Evolutionary conservation across 1,284 basidiomycete species (phyloP).

Genomic region (Porodaedalea pini): DNA sequence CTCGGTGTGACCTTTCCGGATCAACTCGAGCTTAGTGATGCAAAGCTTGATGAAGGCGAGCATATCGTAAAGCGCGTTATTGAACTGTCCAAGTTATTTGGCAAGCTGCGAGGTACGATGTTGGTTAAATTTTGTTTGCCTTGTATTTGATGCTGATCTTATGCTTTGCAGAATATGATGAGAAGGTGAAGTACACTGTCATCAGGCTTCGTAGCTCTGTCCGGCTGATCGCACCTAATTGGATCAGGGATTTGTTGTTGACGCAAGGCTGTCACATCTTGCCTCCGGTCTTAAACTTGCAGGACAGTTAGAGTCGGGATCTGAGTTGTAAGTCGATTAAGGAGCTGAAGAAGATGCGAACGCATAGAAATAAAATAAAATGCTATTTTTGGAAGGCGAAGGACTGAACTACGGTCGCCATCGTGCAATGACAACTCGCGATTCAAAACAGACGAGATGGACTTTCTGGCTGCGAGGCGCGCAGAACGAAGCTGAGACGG

Average conservation of each 20-base stretch:
- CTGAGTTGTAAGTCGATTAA: no score
- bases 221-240: not conserved
- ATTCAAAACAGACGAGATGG: no score
- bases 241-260: conserved; percentile 66
- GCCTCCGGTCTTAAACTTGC: conserved; percentile 47
- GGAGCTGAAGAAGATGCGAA: no score
- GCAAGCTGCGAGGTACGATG: conserved; percentile 59
- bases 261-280: conserved; percentile 72
- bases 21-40: conserved; percentile 53
- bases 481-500: no score
- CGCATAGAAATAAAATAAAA: no score
- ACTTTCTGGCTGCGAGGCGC: no score
- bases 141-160: not conserved
- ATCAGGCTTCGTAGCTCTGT: no score
- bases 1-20: conserved; percentile 61
- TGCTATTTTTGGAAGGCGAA: no score
- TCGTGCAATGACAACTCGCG: no score
- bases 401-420: no score
- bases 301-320: not conserved
- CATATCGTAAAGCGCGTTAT: conserved; percentile 76
- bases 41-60: conserved; percentile 78
- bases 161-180: conserved; percentile 55
- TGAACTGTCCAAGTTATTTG: conserved; percentile 58
- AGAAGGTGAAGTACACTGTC: conserved; percentile 45
- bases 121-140: conserved; percentile 9